These are phyloP conservation scores for Scutellaria baicalensis DNA, from an alignment of 257 asterid species.

Conservation along the genomic window DNA sequence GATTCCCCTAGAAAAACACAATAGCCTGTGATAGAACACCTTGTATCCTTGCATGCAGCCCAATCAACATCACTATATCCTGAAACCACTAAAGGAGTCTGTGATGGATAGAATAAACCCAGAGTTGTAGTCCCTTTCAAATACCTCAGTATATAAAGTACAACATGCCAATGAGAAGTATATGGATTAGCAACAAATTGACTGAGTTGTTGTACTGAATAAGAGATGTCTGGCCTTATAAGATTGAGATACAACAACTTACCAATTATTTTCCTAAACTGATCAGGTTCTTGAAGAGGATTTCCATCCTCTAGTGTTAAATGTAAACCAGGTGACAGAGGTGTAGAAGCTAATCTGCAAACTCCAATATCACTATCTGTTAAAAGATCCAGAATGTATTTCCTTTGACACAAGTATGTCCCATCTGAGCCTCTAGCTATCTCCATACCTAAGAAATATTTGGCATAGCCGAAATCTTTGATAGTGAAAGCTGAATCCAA, in stretches of 20 bases:
- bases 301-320: neutral
- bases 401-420: too few species aligned
- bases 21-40: too few species aligned
- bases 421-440: too few species aligned
- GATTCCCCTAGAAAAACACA: too few species aligned
- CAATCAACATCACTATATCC: neutral
- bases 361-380: neutral
- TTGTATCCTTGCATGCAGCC: too few species aligned
- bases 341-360: neutral
- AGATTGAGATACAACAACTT: neutral
- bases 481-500: neutral
- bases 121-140: neutral
- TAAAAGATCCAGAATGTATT: too few species aligned
- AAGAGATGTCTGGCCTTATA: neutral
- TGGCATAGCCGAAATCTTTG: too few species aligned
- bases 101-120: neutral
- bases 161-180: neutral
- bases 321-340: neutral
- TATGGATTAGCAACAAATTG: neutral
- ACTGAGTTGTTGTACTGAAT: neutral
- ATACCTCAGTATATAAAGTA: neutral
- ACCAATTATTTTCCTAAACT: too few species aligned
- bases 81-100: neutral
- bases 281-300: neutral
- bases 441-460: too few species aligned